phyloP scores from a whole-genome alignment of 2,329 filamentous ascomycete genomes.

The Sclerotinia borealis region DNA sequence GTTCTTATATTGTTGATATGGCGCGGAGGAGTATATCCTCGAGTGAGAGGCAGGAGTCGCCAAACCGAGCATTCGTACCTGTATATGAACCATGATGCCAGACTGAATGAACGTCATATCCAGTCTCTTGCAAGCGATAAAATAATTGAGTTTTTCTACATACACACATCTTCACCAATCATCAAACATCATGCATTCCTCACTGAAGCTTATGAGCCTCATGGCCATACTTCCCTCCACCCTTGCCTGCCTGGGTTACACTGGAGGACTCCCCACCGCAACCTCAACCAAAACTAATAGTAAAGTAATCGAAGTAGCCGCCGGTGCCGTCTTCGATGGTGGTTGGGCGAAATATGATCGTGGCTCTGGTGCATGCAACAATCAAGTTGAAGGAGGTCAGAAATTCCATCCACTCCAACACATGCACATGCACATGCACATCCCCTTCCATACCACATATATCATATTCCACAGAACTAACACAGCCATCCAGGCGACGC shows the following conservation, averaged over 20 bases:
- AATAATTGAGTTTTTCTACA: neutral
- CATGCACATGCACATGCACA: neutral
- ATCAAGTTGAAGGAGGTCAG: neutral
- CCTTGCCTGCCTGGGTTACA: neutral
- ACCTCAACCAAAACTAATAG: slow-evolving; percentile 3
- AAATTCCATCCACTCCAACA: neutral
- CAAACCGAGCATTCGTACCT: neutral
- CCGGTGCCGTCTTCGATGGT: neutral
- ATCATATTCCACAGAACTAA: neutral
- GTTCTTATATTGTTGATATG: neutral
- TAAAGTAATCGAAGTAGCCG: neutral
- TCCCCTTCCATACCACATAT: neutral
- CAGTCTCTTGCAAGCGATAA: neutral
- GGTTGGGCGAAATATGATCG: neutral
- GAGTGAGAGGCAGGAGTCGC: neutral
- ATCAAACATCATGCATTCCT: neutral
- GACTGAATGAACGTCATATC: neutral
- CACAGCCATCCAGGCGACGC: neutral
- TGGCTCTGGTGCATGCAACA: neutral
- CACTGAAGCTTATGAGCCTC: neutral
- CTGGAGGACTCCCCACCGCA: neutral
- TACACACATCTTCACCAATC: neutral
- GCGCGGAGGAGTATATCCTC: neutral
- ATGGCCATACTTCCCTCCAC: neutral
- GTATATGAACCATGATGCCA: neutral